Percentiles rank a stretch among this genome's conserved stretches.
Evolutionary conservation across 768 basidiomycete genomes (phyloP).

Genomic region (Naganishia kalamii): DNA sequence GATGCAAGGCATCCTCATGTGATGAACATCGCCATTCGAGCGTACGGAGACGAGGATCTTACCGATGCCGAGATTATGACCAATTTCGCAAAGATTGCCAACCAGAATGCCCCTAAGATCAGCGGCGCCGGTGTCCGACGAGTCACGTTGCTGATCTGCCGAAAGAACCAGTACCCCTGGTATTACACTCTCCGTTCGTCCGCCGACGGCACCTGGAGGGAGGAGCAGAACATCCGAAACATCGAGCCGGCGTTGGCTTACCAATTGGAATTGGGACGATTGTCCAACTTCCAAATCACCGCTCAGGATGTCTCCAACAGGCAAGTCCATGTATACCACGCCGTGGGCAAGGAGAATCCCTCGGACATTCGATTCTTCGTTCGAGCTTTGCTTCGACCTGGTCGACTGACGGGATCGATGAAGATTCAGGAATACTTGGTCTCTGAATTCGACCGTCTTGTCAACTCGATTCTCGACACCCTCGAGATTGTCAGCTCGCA

Average conservation of each 20-base stretch:
- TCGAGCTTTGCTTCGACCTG: conserved; percentile 90
- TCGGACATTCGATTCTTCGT: conserved; percentile 98
- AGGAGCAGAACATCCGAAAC: conserved; percentile 94
- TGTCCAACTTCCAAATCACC: conserved; percentile 92
- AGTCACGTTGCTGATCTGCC: conserved; percentile 84
- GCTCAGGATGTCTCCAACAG: conserved; percentile 96
- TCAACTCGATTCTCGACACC: conserved; percentile 87
- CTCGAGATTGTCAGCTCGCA: conserved; percentile 87
- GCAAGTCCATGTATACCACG: conserved; percentile 97
- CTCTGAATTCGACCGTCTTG: conserved; percentile 93
- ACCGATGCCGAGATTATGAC: conserved; percentile 71
- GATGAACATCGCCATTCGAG: conserved; percentile 83
- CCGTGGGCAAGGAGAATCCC: conserved; percentile 88
- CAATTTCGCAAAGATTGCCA: conserved; percentile 63
- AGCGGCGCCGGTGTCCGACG: conserved; percentile 77
- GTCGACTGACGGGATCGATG: conserved; percentile 84
- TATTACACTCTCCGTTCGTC: conserved; percentile 84
- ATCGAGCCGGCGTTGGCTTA: conserved; percentile 96
- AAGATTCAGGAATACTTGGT: conserved; percentile 96
- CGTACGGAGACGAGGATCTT: conserved; percentile 71
- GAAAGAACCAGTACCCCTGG: conserved; percentile 81
- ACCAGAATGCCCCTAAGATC: conserved; percentile 60
- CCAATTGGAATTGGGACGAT: conserved; percentile 91
- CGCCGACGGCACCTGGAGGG: conserved; percentile 63
- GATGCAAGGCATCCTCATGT: conserved; percentile 79